Conservation (phyloP, 2,329 filamentous ascomycete species). For the Pseudogymnoascus sp. region DNA sequence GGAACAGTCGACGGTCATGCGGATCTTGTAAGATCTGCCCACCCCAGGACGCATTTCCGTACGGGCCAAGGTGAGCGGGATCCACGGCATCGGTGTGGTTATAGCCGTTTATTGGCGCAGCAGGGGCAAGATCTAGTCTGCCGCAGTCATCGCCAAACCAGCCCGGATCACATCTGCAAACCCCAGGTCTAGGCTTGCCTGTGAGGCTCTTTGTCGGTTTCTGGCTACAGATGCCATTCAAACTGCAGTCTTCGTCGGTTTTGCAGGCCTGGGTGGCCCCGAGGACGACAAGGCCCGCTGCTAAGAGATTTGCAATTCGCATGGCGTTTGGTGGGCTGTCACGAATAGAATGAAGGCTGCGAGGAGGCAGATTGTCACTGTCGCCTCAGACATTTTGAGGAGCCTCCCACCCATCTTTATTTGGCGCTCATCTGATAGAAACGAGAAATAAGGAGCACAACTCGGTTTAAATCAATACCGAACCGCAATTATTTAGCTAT, state of each 20-base stretch:
- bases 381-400: neutral
- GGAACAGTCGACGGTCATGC: conserved; percentile 32
- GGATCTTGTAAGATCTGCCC: conserved; percentile 40
- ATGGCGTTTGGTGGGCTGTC: neutral
- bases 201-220: neutral
- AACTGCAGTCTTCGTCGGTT: conserved; percentile 33
- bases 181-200: conserved; percentile 14
- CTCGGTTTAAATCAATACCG: conserved; percentile 3
- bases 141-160: conserved; percentile 40
- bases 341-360: neutral
- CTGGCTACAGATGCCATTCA: conserved; percentile 32
- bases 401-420: neutral
- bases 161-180: conserved; percentile 32
- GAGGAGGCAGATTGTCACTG: neutral
- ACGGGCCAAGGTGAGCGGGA: neutral
- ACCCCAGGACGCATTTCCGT: conserved; percentile 41
- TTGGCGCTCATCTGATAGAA: neutral
- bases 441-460: neutral
- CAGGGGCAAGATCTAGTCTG: conserved; percentile 38
- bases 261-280: neutral
- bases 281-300: neutral
- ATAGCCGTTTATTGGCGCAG: conserved; percentile 36
- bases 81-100: conserved; percentile 33
- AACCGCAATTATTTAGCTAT: neutral
- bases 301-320: neutral